phyloP scores from a whole-genome alignment of 257 asterid genomes.

The Cynanchum wilfordii region DNA sequence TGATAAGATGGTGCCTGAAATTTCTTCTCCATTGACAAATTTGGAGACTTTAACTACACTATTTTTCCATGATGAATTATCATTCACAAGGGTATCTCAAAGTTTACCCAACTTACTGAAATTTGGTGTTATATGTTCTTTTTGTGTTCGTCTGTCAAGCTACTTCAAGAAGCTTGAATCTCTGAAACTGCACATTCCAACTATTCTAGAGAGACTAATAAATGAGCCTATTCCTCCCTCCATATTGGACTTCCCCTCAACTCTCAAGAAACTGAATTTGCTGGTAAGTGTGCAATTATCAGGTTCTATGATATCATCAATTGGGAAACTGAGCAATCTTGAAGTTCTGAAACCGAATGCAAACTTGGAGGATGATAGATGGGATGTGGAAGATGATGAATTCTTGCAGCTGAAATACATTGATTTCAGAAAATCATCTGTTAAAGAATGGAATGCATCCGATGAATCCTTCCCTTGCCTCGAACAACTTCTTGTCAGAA shows the following conservation, averaged over 20 bases:
- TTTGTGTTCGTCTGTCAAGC: not conserved
- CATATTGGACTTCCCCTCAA: not conserved
- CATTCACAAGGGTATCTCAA: not conserved
- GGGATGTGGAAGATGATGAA: conserved; percentile 13
- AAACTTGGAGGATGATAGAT: not conserved
- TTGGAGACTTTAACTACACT: not conserved
- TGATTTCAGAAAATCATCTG: not conserved
- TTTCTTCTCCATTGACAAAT: too few species aligned
- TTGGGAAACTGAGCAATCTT: not conserved
- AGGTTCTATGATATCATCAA: not conserved
- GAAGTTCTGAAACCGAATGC: conserved; percentile 7
- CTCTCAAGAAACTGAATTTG: not conserved
- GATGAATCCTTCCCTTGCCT: conserved; percentile 2
- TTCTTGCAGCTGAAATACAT: not conserved
- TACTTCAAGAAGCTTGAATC: conserved; percentile 4
- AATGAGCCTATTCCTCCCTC: too few species aligned
- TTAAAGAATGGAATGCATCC: conserved; percentile 10
- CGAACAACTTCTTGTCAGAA: conserved; percentile 1
- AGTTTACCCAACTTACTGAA: conserved; percentile 9
- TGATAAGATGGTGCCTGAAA: not conserved
- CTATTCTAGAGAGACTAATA: too few species aligned
- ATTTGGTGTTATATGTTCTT: not conserved
- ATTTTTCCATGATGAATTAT: too few species aligned
- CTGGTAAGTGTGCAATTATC: not conserved
- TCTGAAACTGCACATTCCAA: not conserved